phyloP scores from a whole-genome alignment of 2,329 filamentous ascomycete genomes.

The Trichoderma lentiforme region DNA sequence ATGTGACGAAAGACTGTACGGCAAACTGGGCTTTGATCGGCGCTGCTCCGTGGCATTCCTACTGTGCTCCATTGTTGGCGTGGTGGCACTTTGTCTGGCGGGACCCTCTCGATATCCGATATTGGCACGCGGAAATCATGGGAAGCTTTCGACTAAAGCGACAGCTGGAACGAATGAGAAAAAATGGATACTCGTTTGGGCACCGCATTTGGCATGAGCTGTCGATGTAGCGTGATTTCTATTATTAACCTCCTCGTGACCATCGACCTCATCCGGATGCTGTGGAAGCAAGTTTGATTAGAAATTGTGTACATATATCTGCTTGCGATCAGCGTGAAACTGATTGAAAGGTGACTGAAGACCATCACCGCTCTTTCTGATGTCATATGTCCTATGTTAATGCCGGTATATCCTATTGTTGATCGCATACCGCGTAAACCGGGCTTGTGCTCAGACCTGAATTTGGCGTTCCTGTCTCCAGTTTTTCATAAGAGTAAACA shows the following conservation, averaged over 20 bases:
- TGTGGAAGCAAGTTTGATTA: background rate
- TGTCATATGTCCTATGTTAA: background rate
- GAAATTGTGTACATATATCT: background rate
- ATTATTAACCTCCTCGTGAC: slow-evolving; percentile 8
- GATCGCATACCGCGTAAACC: background rate
- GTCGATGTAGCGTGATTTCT: background rate
- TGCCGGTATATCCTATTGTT: background rate
- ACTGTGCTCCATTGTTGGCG: slow-evolving; percentile 6
- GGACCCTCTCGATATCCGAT: background rate
- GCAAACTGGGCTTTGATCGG: background rate
- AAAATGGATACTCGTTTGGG: background rate
- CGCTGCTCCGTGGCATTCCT: background rate
- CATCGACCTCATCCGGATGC: background rate
- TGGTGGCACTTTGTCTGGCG: background rate
- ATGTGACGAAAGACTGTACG: background rate
- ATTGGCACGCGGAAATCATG: background rate
- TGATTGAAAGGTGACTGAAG: background rate
- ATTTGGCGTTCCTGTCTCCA: background rate
- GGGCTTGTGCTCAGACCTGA: background rate
- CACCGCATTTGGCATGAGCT: background rate
- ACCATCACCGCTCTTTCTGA: background rate
- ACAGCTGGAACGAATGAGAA: background rate
- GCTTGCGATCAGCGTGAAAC: background rate
- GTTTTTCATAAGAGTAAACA: background rate
- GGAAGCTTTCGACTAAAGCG: background rate